phyloP scores from a whole-genome alignment of 257 asterid genomes.

The Jaltomata sinuosa region DNA sequence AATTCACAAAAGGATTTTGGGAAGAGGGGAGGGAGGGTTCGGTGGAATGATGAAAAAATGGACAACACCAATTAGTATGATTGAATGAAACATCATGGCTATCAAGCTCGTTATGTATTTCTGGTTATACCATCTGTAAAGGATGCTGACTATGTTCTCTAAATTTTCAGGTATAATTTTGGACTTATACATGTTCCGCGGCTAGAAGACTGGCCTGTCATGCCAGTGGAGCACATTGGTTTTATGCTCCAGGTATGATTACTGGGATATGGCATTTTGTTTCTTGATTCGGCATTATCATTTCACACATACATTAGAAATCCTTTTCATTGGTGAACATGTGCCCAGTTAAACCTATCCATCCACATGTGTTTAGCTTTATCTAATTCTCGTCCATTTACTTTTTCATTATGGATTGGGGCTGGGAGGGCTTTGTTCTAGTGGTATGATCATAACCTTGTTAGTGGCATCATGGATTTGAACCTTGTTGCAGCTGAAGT shows the following conservation, averaged over 20 bases:
- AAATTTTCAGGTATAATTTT: constrained; percentile 21
- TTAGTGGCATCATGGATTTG: background rate
- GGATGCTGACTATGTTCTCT: background rate
- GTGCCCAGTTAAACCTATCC: background rate
- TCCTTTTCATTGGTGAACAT: background rate
- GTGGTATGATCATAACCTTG: background rate
- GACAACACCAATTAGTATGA: background rate
- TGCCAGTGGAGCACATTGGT: constrained; percentile 40
- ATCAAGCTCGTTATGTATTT: background rate
- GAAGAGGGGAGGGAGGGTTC: background rate
- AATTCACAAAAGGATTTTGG: background rate
- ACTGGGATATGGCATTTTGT: background rate
- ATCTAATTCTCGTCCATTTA: background rate
- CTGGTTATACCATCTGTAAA: background rate
- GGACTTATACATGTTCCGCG: constrained; percentile 32
- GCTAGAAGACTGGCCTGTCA: constrained; percentile 40
- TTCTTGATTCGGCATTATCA: background rate
- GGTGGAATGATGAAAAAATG: background rate
- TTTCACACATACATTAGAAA: background rate
- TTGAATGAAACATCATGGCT: background rate
- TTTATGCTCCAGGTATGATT: constrained; percentile 25
- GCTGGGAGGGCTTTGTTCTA: background rate
- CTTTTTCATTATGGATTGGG: background rate
- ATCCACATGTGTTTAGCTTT: background rate
- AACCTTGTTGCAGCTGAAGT: background rate